phyloP scores from a whole-genome alignment of 2,329 filamentous ascomycete species.

The Rhynchosporium secalis region DNA sequence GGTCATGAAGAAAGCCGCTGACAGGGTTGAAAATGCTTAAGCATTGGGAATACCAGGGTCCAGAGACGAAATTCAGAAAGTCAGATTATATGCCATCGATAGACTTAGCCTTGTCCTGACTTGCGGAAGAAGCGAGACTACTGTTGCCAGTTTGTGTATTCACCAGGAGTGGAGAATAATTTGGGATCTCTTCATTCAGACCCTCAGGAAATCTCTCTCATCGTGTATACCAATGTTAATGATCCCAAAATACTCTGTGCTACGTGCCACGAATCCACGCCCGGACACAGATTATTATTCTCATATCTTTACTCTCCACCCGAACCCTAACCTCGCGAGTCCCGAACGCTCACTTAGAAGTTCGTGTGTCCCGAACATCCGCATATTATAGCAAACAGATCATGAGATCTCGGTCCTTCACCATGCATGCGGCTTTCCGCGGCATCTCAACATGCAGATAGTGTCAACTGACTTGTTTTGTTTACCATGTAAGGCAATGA shows the following conservation, averaged over 20 bases:
- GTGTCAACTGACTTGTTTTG: constrained; percentile 6
- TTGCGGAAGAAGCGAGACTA: background rate
- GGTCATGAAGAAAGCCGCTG: constrained; percentile 16
- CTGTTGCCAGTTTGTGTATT: too few relatives aligned
- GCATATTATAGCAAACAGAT: background rate
- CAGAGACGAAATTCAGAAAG: too few relatives aligned
- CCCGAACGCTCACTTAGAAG: background rate
- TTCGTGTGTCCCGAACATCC: background rate
- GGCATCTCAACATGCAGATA: background rate
- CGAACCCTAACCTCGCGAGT: background rate
- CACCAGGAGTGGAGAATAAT: too few relatives aligned
- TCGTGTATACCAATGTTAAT: background rate
- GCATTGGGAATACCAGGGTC: background rate
- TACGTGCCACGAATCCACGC: background rate
- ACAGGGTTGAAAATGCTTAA: background rate
- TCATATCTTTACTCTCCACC: background rate
- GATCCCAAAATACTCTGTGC: background rate
- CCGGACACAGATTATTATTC: background rate
- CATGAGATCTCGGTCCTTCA: constrained; percentile 4
- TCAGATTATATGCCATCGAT: background rate
- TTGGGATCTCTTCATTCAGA: too few relatives aligned
- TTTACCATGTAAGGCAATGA: background rate
- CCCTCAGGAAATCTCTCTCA: background rate
- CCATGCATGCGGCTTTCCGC: background rate
- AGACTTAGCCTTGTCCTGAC: background rate